Evolutionary conservation across 345 rosid genomes (phyloP), one percentile per base, ranked within the genome.

Genomic region (Sonneratia alba): DNA sequence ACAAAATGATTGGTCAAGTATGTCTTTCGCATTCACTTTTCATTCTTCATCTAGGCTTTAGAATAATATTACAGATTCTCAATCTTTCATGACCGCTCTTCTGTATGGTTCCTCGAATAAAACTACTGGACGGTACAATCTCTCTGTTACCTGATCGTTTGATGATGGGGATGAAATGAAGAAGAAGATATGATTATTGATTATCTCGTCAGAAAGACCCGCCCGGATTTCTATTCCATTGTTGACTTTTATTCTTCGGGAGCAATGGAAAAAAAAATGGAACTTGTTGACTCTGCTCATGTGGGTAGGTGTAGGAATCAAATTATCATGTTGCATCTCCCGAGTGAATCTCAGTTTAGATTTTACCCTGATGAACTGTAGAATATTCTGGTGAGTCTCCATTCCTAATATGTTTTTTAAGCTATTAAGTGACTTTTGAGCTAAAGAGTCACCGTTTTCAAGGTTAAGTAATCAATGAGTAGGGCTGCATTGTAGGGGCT

Each of bases 1-100:
- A 86, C 72, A 96, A 96, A 76, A 96, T 92, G 97, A 92, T 96
- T 71, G 88, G 84, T 77, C 98, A 92, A 96, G 99, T 95, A 70
- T 40, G 11, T 21, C 12, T 47, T 74, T 21, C 38, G 32, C 37
- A 45, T 45, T 71, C 37, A 14, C 36, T 24, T 27, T 16, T 51
- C 19, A 9, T 53, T 21, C 11, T 61, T 48, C 4, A 11, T 45
- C 45, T 15, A 24, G 43, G 48, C 19, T 21, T 36, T 49, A 43
- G 66, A 47, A 45, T 27, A 43, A 70, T 55, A 34, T 36, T 34
- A 65, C 67, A 61, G 24, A 24, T 43, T 72, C 49, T 45, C 18
- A 14, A 27, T 72, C 42, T 49, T 72, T 47, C 40, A 13, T n/a
- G 40, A 9, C 24, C 12, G 36, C 9, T 32, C 14, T 53, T 53